A percentile compares a stretch with the other conserved stretches of the same genome.
These are phyloP conservation scores for Euphorbia lathyris DNA, from an alignment of 345 rosid species.

Conservation along the genomic window DNA sequence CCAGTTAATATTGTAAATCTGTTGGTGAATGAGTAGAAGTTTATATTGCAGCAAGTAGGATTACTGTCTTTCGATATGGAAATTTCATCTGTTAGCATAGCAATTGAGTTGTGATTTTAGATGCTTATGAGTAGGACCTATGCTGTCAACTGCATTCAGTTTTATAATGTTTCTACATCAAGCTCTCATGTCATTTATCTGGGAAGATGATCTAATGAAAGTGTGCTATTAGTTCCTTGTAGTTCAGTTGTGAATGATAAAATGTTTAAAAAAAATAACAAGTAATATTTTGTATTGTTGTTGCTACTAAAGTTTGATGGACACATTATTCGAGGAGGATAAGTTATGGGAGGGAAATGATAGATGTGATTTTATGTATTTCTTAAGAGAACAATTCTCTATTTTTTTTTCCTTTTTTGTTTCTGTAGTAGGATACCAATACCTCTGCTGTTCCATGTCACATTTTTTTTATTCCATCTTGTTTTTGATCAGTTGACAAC, in stretches of 20 bases:
- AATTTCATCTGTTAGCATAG: not conserved
- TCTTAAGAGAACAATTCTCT: not conserved
- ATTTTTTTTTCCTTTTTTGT: not conserved
- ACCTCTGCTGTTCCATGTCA: not conserved
- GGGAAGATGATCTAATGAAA: not conserved
- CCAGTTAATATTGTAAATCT: not conserved
- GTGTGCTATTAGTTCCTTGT: not conserved
- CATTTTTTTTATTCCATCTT: conserved; percentile 8
- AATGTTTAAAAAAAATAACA: too few relatives aligned
- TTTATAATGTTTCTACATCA: not conserved
- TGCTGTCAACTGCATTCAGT: not conserved
- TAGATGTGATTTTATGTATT: not conserved
- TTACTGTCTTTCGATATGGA: not conserved
- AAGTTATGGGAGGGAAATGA: not conserved
- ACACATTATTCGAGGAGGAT: not conserved
- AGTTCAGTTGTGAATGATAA: conserved; percentile 1
- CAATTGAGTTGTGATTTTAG: not conserved
- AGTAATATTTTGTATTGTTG: not conserved
- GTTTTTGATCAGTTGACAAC: conserved; percentile 5
- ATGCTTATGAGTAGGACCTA: conserved; percentile 2
- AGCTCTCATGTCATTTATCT: not conserved
- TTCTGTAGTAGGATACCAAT: conserved; percentile 1
- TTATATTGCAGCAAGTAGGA: not conserved
- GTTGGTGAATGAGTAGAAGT: not conserved
- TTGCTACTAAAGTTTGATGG: not conserved